Conservation (phyloP, 495 filamentous ascomycete genomes). For the Daldinia grandis region DNA sequence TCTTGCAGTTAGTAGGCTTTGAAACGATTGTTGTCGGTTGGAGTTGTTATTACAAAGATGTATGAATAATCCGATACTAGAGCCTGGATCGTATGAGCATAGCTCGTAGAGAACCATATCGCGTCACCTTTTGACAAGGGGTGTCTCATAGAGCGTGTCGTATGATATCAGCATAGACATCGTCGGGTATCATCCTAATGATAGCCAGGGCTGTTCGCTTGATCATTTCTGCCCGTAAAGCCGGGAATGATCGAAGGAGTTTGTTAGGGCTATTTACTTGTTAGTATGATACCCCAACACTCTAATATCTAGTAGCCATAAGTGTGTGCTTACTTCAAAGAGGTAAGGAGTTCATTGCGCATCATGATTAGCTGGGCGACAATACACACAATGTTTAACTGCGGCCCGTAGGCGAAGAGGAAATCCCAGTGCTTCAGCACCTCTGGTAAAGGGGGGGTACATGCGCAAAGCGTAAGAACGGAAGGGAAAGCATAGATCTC, state of each 20-base stretch:
- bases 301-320: not conserved
- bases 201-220: constrained; percentile 81
- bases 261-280: constrained; percentile 77
- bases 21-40: constrained; percentile 1
- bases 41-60: constrained; percentile 25
- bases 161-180: constrained; percentile 88
- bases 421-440: constrained; percentile 98
- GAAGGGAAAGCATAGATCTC: constrained; percentile 98
- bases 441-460: constrained; percentile 95
- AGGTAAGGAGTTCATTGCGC: constrained; percentile 80
- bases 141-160: constrained; percentile 75
- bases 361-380: constrained; percentile 94
- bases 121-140: not conserved
- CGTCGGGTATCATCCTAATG: constrained; percentile 84
- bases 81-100: constrained; percentile 1
- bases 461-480: constrained; percentile 92
- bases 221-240: constrained; percentile 80
- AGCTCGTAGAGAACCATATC: not conserved
- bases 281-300: constrained; percentile 18
- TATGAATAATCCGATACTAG: constrained; percentile 1
- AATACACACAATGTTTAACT: constrained; percentile 95
- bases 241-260: constrained; percentile 87
- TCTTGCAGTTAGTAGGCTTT: not conserved
- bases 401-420: constrained; percentile 91
- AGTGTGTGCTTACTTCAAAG: constrained; percentile 72